Evolutionary conservation across 345 rosid genomes (phyloP).

Genomic region (Eucalyptus victrix): DNA sequence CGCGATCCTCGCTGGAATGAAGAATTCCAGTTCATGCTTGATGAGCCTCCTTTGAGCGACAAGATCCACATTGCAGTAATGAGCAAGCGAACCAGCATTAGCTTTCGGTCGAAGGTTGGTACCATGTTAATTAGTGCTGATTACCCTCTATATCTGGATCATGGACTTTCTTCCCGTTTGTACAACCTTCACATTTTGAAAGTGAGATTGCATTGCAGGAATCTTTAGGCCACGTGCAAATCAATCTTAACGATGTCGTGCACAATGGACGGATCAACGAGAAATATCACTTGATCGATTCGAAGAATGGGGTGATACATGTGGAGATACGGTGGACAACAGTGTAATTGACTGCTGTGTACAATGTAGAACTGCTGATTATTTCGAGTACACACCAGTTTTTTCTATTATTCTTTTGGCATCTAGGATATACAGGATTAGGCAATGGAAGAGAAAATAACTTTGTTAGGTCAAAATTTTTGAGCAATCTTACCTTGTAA

Average conservation of each 20-base stretch:
- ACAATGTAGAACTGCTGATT: background rate
- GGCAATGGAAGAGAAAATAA: background rate
- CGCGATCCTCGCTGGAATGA: conserved; percentile 43
- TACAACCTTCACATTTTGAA: background rate
- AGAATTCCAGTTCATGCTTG: conserved; percentile 38
- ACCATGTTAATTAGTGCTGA: background rate
- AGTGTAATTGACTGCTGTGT: conserved; percentile 10
- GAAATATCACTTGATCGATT: conserved; percentile 69
- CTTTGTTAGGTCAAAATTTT: background rate
- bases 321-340: conserved; percentile 63
- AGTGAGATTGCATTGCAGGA: conserved; percentile 25
- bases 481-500: background rate
- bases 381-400: background rate
- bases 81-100: conserved; percentile 15
- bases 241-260: conserved; percentile 69
- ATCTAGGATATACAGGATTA: background rate
- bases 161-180: background rate
- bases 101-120: conserved; percentile 18
- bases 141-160: background rate
- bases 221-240: conserved; percentile 59
- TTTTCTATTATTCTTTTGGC: background rate
- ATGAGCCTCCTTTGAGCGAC: conserved; percentile 32
- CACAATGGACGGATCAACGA: conserved; percentile 74
- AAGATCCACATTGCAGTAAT: conserved; percentile 29
- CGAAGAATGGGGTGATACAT: conserved; percentile 68